Base-by-base conservation (phyloP, 495 filamentous ascomycete genomes). In the Filosporella fistucella region DNA sequence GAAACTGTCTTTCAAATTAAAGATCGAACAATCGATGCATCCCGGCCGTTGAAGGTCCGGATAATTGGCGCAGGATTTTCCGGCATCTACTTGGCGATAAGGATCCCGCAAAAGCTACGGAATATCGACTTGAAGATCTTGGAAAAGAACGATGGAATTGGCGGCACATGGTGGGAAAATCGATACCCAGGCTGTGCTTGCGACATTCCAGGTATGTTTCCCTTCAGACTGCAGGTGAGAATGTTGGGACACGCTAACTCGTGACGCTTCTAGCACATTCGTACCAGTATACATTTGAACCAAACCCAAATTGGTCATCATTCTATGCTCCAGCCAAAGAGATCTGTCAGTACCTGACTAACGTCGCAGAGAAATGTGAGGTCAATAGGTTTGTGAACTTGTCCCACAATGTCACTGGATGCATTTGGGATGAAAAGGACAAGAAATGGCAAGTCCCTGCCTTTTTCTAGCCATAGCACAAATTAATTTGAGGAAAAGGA, bases 261-360 rank as follows among this genome's bases (percentile, higher is more conserved):
- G n/a, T n/a, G n/a, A n/a, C n/a, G n/a, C n/a, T 86, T n/a, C 82
- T 82, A 6, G 71, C 85, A 1, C 82, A 88, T 66, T 77, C 77
- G 12, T 88, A 88, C 57, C 81, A 85, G 56, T 76, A 76, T 2
- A 75, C 72, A 16, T 87, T 86, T 54, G 68, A 70, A 11, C 80
- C 82, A 2, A 86, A 86, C 47, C 71, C 71, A 0, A 68, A 83
- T 56, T 88, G 85, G 84, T 72, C 70, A 0, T 71, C 81, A 51
- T 71, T 82, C 45, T 87, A 81, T 48, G 78, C 84, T 2, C 70
- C 76, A 25, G 80, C 81, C 0, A 59, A 59, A 11, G 84, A 89
- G 57, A 87, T 89, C 32, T 65, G 72, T 24, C 71, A 74, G 14
- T 89, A 88, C 54, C 83, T 80, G 73, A 72, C 84, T 44, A 59